Percentiles rank a stretch among this genome's conserved stretches.
These are phyloP conservation scores for Pyrenula aspistea DNA, from an alignment of 495 filamentous ascomycete species.

Conservation along the genomic window DNA sequence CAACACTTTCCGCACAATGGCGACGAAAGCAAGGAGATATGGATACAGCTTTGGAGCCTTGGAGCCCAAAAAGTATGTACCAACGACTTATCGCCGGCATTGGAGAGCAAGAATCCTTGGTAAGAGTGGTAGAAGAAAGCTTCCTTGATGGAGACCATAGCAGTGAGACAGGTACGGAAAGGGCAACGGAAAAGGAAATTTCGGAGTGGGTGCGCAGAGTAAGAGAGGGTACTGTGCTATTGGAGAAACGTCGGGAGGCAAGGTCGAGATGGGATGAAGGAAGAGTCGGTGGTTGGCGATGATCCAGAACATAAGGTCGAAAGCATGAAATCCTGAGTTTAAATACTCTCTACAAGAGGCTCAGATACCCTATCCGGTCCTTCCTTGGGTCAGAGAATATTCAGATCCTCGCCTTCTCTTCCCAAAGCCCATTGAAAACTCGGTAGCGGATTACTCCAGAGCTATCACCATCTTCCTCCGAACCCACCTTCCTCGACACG, in stretches of 20 bases:
- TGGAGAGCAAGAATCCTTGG: slow-evolving; percentile 72
- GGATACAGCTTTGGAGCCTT: slow-evolving; percentile 73
- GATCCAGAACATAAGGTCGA: too few relatives aligned
- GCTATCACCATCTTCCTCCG: too few relatives aligned
- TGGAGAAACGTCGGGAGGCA: slow-evolving; percentile 64
- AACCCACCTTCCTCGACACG: too few relatives aligned
- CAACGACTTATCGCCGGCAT: slow-evolving; percentile 62
- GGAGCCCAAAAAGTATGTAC: slow-evolving; percentile 74
- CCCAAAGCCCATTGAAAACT: too few relatives aligned
- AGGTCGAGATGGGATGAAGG: slow-evolving; percentile 93
- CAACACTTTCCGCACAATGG: slow-evolving; percentile 85
- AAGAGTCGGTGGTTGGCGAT: slow-evolving; percentile 85
- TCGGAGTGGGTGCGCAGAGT: slow-evolving; percentile 73
- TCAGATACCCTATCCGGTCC: too few relatives aligned
- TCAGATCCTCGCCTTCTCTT: too few relatives aligned
- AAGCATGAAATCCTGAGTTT: too few relatives aligned
- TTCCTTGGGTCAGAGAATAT: too few relatives aligned
- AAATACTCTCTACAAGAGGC: too few relatives aligned
- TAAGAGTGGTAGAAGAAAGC: slow-evolving; percentile 75
- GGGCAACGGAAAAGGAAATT: slow-evolving; percentile 64
- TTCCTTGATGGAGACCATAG: slow-evolving; percentile 44
- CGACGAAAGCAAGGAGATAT: slow-evolving; percentile 76
- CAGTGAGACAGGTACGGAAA: slow-evolving; percentile 31
- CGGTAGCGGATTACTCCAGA: too few relatives aligned
- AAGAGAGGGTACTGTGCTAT: slow-evolving; percentile 59